phyloP scores from a whole-genome alignment of 805 yeast species.

The Yarrowia porcina region DNA sequence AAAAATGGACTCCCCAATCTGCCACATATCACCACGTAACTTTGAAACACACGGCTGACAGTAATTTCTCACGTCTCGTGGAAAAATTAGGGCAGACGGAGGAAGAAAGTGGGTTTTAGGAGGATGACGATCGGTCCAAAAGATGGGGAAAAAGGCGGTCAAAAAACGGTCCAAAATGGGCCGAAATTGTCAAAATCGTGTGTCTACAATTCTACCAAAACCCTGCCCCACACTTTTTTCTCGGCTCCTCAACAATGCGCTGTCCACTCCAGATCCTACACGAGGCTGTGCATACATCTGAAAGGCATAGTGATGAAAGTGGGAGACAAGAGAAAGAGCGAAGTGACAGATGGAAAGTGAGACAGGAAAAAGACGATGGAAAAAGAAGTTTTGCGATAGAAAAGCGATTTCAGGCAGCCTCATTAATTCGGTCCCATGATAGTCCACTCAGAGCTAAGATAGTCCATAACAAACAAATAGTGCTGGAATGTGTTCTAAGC shows the following conservation, averaged over 20 bases:
- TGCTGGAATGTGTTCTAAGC: too few relatives aligned
- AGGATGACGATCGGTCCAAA: background rate
- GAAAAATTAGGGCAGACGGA: background rate
- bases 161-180: background rate
- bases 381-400: too few relatives aligned
- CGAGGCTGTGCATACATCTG: constrained; percentile 17
- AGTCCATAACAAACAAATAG: too few relatives aligned
- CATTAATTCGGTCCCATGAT: too few relatives aligned
- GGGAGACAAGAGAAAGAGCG: background rate
- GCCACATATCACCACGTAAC: constrained; percentile 4
- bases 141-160: background rate
- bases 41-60: constrained; percentile 9
- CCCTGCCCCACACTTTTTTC: background rate
- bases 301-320: background rate
- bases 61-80: background rate
- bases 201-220: too few relatives aligned
- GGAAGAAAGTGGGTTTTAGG: background rate
- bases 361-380: too few relatives aligned
- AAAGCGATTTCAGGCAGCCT: too few relatives aligned
- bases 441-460: background rate
- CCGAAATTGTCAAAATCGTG: background rate
- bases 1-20: background rate
- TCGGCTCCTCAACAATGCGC: background rate
- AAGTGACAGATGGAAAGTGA: too few relatives aligned
- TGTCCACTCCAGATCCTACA: background rate